Evolutionary conservation across 139 green algal genomes (phyloP).

Genomic region (Coelastrella sp.): DNA sequence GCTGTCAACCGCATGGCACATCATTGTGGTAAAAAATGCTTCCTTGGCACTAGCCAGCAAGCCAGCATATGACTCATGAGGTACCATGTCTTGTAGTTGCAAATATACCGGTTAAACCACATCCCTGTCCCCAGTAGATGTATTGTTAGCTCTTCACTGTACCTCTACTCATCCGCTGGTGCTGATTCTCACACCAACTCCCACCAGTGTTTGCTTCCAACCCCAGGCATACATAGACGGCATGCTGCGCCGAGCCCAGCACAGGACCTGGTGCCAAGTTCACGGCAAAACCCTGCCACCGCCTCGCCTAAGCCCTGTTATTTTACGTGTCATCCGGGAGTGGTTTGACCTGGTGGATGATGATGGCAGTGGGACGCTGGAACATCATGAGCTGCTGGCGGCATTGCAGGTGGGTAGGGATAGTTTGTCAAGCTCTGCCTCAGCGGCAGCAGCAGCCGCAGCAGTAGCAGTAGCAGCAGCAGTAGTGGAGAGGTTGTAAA

Average conservation of each 20-base stretch:
- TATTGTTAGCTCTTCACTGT: too few species aligned
- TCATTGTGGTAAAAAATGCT: too few species aligned
- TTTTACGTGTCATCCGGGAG: constrained; percentile 42
- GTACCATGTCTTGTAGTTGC: too few species aligned
- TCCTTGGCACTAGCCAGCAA: too few species aligned
- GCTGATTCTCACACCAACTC: background rate
- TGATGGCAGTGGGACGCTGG: constrained; percentile 63
- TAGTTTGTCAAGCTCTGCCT: too few species aligned
- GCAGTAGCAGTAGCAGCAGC: background rate
- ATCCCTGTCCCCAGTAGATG: too few species aligned
- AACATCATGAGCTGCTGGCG: constrained; percentile 64
- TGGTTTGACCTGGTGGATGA: constrained; percentile 68
- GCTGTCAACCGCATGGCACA: background rate
- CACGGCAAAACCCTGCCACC: constrained; percentile 57
- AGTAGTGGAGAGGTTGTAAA: background rate
- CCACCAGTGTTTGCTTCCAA: background rate
- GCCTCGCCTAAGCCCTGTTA: constrained; percentile 48
- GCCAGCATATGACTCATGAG: too few species aligned
- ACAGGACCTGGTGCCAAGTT: constrained; percentile 45
- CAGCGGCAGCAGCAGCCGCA: too few species aligned
- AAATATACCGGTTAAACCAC: too few species aligned
- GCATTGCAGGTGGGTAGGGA: constrained; percentile 57
- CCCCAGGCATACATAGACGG: constrained; percentile 43
- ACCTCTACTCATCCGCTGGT: too few species aligned
- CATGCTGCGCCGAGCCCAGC: constrained; percentile 36